Conservation (phyloP, 2,329 filamentous ascomycete genomes). For the Ploettnerulaceae sp. region DNA sequence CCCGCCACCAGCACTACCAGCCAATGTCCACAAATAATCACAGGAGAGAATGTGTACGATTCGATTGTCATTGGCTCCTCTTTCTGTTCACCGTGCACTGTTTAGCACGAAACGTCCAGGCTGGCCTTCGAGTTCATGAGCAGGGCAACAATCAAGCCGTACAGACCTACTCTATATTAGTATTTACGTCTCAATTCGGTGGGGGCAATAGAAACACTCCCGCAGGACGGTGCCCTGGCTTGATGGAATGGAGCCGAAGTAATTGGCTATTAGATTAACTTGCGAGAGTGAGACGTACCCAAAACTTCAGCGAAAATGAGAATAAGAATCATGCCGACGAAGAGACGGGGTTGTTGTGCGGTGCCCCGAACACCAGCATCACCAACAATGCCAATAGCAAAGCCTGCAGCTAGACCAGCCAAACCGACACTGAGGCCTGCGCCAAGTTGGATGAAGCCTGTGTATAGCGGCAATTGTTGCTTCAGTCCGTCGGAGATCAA, state of each 20-base stretch:
- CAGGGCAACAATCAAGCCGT: slow-evolving; percentile 96
- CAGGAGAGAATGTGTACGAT: slow-evolving; percentile 27
- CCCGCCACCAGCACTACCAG: slow-evolving; percentile 13
- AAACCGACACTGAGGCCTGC: slow-evolving; percentile 79
- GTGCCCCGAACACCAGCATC: slow-evolving; percentile 85
- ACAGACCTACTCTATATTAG: slow-evolving; percentile 66
- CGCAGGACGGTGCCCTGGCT: no score
- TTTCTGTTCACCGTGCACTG: slow-evolving; percentile 2
- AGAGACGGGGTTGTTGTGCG: slow-evolving; percentile 62
- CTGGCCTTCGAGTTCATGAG: slow-evolving; percentile 97
- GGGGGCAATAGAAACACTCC: background rate
- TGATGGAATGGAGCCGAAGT: background rate
- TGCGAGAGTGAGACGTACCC: slow-evolving; percentile 47
- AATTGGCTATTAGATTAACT: no score
- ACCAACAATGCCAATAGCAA: slow-evolving; percentile 83
- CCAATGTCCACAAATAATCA: slow-evolving; percentile 29
- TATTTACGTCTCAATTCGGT: background rate
- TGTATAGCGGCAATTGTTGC: slow-evolving; percentile 70
- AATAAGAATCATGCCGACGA: slow-evolving; percentile 77
- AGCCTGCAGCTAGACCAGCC: slow-evolving; percentile 77
- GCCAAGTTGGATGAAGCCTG: slow-evolving; percentile 80
- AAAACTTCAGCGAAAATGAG: slow-evolving; percentile 83
- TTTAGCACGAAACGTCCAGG: slow-evolving; percentile 58
- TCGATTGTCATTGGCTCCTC: slow-evolving; percentile 29
- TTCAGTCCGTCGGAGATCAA: slow-evolving; percentile 75